These are phyloP conservation scores for Lipomyces sp. DNA, from an alignment of 805 yeast genomes.

Conservation along the genomic window DNA sequence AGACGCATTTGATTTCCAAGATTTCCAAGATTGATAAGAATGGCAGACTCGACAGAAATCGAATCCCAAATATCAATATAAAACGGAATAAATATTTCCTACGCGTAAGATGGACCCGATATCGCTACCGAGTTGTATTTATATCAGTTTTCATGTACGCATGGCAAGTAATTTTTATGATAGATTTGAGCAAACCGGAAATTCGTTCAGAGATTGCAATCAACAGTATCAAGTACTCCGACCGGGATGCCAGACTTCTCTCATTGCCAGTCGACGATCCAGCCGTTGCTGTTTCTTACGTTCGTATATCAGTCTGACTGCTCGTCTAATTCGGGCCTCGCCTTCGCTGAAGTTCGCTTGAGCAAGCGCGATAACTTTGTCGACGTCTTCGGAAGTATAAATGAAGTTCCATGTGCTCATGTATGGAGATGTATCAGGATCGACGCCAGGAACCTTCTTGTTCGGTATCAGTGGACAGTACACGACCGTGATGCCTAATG, in stretches of 20 bases:
- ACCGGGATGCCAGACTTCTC: neutral
- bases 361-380: conserved; percentile 34
- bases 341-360: conserved; percentile 35
- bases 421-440: conserved; percentile 36
- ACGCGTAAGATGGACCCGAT: too few species aligned
- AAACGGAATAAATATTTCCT: too few species aligned
- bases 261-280: neutral
- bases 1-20: too few species aligned
- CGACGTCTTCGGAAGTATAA: conserved; percentile 38
- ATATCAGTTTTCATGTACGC: too few species aligned
- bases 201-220: neutral
- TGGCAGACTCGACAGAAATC: too few species aligned
- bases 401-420: conserved; percentile 41
- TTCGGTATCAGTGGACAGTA: conserved; percentile 40
- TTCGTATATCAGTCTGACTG: conserved; percentile 37
- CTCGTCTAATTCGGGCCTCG: conserved; percentile 29
- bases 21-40: too few species aligned
- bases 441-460: conserved; percentile 35
- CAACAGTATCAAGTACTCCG: neutral
- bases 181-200: neutral
- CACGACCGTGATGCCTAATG: conserved; percentile 35
- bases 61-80: too few species aligned
- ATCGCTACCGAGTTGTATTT: too few species aligned
- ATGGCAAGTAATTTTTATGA: neutral
- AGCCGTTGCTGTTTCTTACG: conserved; percentile 31